A percentile compares a stretch with the other conserved stretches of the same genome.
Conservation (phyloP, 352 stramenopile genomes). For the Pythium guiyangense region DNA sequence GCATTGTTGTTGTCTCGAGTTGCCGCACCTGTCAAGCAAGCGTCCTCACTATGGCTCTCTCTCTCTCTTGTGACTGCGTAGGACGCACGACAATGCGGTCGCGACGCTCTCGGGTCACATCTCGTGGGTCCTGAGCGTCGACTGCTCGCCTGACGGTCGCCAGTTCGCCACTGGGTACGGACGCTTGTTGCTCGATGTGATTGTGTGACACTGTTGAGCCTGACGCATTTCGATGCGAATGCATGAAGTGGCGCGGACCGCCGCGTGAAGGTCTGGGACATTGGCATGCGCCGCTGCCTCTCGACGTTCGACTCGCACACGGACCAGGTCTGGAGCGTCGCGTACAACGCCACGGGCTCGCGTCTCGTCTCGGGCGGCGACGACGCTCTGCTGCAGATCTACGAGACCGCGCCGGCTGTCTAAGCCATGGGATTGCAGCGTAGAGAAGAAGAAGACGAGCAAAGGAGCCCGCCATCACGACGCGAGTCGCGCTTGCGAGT, state of each 20-base stretch:
- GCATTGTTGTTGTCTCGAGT: too few relatives aligned
- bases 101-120: slow-evolving; percentile 86
- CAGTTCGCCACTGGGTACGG: slow-evolving; percentile 85
- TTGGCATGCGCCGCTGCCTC: slow-evolving; percentile 82
- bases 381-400: slow-evolving; percentile 87
- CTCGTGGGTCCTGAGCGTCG: slow-evolving; percentile 86
- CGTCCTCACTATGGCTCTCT: background rate
- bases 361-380: slow-evolving; percentile 87
- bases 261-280: slow-evolving; percentile 92
- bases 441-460: background rate
- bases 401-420: slow-evolving; percentile 68
- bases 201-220: too few relatives aligned
- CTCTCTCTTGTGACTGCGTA: slow-evolving; percentile 11
- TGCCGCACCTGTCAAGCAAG: background rate
- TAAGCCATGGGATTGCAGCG: slow-evolving; percentile 9
- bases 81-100: slow-evolving; percentile 66
- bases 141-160: slow-evolving; percentile 72
- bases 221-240: too few relatives aligned
- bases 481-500: too few relatives aligned
- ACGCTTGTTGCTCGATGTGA: too few relatives aligned
- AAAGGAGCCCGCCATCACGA: background rate
- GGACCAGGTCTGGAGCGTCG: slow-evolving; percentile 90
- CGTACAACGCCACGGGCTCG: slow-evolving; percentile 83
- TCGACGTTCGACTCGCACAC: slow-evolving; percentile 89
- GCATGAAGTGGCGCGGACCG: slow-evolving; percentile 76